Percentiles rank a stretch among this genome's conserved stretches.
Conservation (phyloP, 306 rosid genomes). For the Cotoneaster glaucophyllus region DNA sequence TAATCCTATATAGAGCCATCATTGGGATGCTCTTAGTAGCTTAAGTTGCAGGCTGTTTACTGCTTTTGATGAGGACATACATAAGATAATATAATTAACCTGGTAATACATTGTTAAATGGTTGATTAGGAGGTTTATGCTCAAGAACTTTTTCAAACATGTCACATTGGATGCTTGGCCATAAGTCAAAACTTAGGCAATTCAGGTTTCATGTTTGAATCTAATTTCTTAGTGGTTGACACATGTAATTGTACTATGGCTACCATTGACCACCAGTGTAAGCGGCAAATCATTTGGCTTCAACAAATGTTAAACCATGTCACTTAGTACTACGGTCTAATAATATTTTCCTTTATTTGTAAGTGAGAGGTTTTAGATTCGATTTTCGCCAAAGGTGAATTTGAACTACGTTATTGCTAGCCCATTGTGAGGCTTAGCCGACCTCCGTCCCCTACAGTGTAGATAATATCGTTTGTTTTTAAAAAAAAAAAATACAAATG, state of each 20-base stretch:
- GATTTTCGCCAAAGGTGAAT: no score
- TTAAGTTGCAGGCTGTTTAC: background rate
- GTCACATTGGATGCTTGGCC: slow-evolving; percentile 27
- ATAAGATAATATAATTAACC: background rate
- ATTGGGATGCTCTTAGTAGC: no score
- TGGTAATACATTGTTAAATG: background rate
- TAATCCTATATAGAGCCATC: no score
- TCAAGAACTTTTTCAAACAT: background rate
- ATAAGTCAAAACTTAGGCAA: background rate
- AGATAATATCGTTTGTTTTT: no score
- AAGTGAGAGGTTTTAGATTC: no score
- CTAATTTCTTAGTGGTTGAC: background rate
- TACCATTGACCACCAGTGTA: background rate
- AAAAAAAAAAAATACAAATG: no score
- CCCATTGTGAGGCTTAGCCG: no score
- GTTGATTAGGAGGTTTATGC: background rate
- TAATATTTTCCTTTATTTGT: no score
- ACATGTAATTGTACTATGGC: background rate
- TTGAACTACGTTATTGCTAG: no score
- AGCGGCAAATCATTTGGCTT: background rate
- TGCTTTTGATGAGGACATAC: background rate
- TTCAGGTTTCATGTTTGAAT: background rate
- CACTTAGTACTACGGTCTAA: fast-evolving
- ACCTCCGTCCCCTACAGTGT: no score
- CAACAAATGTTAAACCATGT: no score